Percentiles rank a stretch among this genome's conserved stretches.
Evolutionary conservation across 140 eudicot species (phyloP).

Genomic region (Senecio squalidus): DNA sequence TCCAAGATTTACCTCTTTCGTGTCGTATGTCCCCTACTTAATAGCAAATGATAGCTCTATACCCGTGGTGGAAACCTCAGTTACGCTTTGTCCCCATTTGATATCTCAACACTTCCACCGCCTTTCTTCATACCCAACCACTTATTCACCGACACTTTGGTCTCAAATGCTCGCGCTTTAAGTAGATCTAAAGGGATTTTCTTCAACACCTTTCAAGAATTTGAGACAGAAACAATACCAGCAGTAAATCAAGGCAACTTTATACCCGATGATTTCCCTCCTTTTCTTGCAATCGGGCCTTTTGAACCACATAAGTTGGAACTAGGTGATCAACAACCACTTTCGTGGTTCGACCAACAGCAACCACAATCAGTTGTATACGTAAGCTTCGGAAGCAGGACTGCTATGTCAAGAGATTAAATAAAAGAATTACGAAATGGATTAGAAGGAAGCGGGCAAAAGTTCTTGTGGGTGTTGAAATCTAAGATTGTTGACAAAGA

Average conservation of each 20-base stretch:
- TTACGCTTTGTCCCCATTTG: conserved; percentile 22
- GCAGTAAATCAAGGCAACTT: conserved; percentile 28
- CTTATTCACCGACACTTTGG: conserved; percentile 21
- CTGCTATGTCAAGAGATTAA: conserved; percentile 34
- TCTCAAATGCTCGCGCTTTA: conserved; percentile 15
- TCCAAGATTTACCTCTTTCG: conserved; percentile 42
- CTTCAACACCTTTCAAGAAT: conserved; percentile 30
- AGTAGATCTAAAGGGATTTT: conserved; percentile 28
- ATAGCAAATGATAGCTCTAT: neutral
- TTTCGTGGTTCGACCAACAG: conserved; percentile 46
- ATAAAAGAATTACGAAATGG: conserved; percentile 34
- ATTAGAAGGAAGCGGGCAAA: conserved; percentile 38
- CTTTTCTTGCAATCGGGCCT: conserved; percentile 35
- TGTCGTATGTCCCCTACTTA: conserved; percentile 19
- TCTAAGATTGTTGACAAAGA: conserved; percentile 39
- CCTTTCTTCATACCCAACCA: conserved; percentile 33
- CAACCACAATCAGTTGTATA: conserved; percentile 33
- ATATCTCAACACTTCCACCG: conserved; percentile 36
- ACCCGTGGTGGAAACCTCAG: neutral
- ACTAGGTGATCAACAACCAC: conserved; percentile 1
- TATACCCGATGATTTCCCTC: conserved; percentile 9
- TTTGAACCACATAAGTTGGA: conserved; percentile 26
- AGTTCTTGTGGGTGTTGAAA: conserved; percentile 48
- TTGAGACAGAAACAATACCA: conserved; percentile 36
- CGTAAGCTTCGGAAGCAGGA: conserved; percentile 44